Evolutionary conservation across 2,329 filamentous ascomycete species (phyloP).

Genomic region (Aspergillus pseudoviridinutans): DNA sequence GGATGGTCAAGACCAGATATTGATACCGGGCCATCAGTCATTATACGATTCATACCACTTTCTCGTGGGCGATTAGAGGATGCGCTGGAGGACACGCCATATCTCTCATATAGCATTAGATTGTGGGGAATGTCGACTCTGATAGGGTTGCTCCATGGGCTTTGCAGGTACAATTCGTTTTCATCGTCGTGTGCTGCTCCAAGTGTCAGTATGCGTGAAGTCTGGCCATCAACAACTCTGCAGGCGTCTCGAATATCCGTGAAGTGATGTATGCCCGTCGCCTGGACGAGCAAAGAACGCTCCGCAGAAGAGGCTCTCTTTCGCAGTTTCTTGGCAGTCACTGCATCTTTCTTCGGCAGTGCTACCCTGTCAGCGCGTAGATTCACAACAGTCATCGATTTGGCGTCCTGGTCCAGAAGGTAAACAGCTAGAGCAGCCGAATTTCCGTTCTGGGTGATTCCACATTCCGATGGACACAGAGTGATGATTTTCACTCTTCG

Average conservation of each 20-base stretch:
- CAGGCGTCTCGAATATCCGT: conserved; percentile 70
- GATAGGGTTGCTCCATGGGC: conserved; percentile 69
- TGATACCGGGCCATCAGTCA: conserved; percentile 40
- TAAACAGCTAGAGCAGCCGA: conserved; percentile 49
- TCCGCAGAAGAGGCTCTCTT: conserved; percentile 16
- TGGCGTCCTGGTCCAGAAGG: conserved; percentile 66
- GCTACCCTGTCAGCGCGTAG: conserved; percentile 52
- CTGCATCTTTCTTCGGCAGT: conserved; percentile 23
- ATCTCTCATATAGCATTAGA: conserved; percentile 57
- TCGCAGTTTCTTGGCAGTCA: conserved; percentile 25
- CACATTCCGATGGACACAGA: conserved; percentile 47
- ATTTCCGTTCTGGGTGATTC: conserved; percentile 28
- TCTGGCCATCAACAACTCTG: conserved; percentile 62
- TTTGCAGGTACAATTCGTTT: conserved; percentile 67
- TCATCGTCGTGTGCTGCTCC: conserved; percentile 62
- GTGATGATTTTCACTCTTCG: conserved; percentile 55
- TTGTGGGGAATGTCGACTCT: conserved; percentile 59
- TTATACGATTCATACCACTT: conserved; percentile 43
- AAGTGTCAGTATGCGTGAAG: conserved; percentile 67
- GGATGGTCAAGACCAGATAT: conserved; percentile 56
- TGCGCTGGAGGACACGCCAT: conserved; percentile 55
- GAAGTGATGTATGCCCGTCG: conserved; percentile 52
- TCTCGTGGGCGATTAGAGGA: conserved; percentile 52
- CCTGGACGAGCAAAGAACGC: conserved; percentile 30
- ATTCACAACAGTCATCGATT: conserved; percentile 63